phyloP scores from a whole-genome alignment of 495 filamentous ascomycete genomes.

The Coniosporium apollinis region DNA sequence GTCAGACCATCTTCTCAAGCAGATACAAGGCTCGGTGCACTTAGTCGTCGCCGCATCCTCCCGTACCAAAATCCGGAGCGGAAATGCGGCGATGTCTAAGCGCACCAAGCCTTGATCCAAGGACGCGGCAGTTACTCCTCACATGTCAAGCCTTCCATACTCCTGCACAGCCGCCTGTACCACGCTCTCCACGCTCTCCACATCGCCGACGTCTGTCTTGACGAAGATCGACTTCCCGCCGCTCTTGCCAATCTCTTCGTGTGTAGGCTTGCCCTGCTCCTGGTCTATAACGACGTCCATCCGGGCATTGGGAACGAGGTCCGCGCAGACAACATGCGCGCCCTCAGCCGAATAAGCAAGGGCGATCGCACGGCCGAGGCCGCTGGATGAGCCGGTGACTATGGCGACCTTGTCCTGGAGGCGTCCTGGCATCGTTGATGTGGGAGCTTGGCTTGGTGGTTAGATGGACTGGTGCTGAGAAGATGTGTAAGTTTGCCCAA shows the following conservation, averaged over 20 bases:
- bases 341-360: slow-evolving; percentile 29
- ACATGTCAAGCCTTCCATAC: slow-evolving; percentile 4
- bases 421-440: slow-evolving; percentile 2
- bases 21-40: no score
- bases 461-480: no score
- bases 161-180: slow-evolving; percentile 9
- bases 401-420: slow-evolving; percentile 26
- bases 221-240: slow-evolving; percentile 30
- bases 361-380: slow-evolving; percentile 31
- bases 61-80: no score
- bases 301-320: slow-evolving; percentile 25
- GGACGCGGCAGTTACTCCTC: no score
- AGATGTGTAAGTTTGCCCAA: no score
- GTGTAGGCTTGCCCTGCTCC: slow-evolving; percentile 20
- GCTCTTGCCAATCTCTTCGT: slow-evolving; percentile 24
- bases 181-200: slow-evolving; percentile 9
- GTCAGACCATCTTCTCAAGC: no score
- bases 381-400: slow-evolving; percentile 33
- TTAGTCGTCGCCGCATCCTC: no score
- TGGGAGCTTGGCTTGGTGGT: no score
- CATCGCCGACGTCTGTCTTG: slow-evolving; percentile 29
- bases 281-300: no score
- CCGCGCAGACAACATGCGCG: slow-evolving; percentile 31
- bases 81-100: no score
- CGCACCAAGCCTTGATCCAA: neutral